Conservation (phyloP, 73 alveolate genomes). For the Durusdinium trenchii region DNA sequence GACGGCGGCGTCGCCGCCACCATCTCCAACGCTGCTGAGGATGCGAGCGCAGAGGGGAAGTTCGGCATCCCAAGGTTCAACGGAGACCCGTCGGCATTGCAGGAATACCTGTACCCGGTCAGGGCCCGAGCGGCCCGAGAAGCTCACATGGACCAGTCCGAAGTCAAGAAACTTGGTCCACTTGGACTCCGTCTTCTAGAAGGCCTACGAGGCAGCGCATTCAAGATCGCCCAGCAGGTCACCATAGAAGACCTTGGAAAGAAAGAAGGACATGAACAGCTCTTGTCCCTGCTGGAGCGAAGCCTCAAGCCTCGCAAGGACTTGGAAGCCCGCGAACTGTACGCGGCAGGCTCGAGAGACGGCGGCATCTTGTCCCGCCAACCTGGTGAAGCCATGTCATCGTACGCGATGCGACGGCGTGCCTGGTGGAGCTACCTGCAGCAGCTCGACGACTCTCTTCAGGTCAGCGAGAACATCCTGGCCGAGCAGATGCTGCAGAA, state of each 20-base stretch:
- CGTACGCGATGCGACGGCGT: too few relatives aligned
- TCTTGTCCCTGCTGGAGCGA: neutral
- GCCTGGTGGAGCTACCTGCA: too few relatives aligned
- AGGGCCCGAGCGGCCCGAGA: neutral
- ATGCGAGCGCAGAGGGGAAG: slow-evolving; percentile 1
- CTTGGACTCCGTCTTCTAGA: slow-evolving; percentile 12
- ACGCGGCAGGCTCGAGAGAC: neutral
- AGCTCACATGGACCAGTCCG: neutral
- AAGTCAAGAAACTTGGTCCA: neutral
- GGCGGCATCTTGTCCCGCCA: neutral
- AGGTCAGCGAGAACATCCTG: too few relatives aligned
- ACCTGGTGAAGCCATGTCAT: too few relatives aligned
- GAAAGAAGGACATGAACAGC: neutral
- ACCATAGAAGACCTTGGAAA: neutral
- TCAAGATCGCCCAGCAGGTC: neutral
- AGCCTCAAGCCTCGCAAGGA: neutral
- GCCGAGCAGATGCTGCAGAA: too few relatives aligned
- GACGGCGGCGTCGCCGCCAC: too few relatives aligned
- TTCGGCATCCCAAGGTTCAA: slow-evolving; percentile 39
- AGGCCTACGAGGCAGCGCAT: neutral
- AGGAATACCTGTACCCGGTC: neutral
- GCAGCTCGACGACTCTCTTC: too few relatives aligned
- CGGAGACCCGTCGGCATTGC: neutral
- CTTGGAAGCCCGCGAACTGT: neutral
- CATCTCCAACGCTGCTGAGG: neutral